Evolutionary conservation across 2,329 filamentous ascomycete genomes (phyloP).

Genomic region (Monilinia polystroma): DNA sequence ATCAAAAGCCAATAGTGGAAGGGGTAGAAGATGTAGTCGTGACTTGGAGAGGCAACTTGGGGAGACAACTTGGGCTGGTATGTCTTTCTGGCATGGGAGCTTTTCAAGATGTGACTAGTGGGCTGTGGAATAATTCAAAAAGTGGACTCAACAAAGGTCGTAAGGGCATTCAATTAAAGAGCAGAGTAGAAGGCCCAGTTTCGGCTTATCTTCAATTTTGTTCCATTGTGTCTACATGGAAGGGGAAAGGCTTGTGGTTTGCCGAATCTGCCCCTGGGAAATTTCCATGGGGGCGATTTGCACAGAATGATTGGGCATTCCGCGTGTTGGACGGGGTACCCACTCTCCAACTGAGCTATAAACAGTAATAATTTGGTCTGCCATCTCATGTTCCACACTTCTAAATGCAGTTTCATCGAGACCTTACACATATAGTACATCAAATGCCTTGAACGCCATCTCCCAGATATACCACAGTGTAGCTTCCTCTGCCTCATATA

Average conservation of each 20-base stretch:
- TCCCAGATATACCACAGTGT: constrained; percentile 23
- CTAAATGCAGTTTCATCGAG: constrained; percentile 20
- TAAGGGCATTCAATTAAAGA: not conserved
- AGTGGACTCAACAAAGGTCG: too few relatives aligned
- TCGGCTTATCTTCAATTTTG: not conserved
- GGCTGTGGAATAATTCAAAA: too few relatives aligned
- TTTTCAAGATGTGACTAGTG: too few relatives aligned
- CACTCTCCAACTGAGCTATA: constrained; percentile 8
- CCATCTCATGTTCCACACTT: constrained; percentile 15
- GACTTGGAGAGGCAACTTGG: not conserved
- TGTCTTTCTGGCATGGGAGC: not conserved
- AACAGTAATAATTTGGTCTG: constrained; percentile 11
- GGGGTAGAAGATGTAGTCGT: not conserved
- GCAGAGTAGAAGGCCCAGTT: not conserved
- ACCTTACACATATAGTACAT: constrained; percentile 23
- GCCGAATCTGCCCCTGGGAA: not conserved
- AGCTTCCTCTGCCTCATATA: constrained; percentile 8
- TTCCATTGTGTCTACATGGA: not conserved
- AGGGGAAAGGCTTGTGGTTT: not conserved
- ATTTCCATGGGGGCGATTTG: not conserved
- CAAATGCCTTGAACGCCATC: constrained; percentile 25
- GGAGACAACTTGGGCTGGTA: not conserved
- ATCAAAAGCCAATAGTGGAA: not conserved
- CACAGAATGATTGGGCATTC: constrained; percentile 11
- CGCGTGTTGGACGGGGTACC: not conserved